Evolutionary conservation across 345 rosid genomes (phyloP), one percentile per base, ranked within the genome.

Genomic region (Eucalyptus dawsonii): DNA sequence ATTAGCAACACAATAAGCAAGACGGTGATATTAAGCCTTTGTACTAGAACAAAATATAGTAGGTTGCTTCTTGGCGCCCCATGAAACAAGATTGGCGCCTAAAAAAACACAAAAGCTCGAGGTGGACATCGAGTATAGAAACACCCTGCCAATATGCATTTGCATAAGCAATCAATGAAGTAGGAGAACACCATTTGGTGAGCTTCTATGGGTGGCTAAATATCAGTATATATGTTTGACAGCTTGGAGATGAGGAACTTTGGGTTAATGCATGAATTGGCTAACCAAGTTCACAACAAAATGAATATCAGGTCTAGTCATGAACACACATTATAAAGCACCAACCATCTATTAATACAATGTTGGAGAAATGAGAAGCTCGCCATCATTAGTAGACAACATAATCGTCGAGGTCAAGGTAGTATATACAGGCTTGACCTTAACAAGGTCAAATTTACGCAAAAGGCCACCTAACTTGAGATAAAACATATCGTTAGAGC

Each of bases 21-120:
- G 3, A 65, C 0, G 0, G 0, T 1, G 34, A 62, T 62, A 62
- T 29, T 62, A 7, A 14, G 72, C n/a, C 7, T 62, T 29, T 62
- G 17, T 27, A 62, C 9, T 13, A 29, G 72, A 62, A 62, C 72
- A 12, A 3, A 9, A 14, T 62, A 62, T 14, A 62, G 31, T 14
- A n/a, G 9, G 72, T 29, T 62, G 17, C 31, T 62, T 62, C 9
- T 62, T 13, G 69, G 69, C 2, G 0, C 34, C 16, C 17, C 34
- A 62, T 13, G 62, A 62, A 29, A 29, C 34, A 29, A 62, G 8
- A 62, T 62, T 62, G 69, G 72, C 0, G 1, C 72, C 34, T 14
- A 4, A 11, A 56, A 22, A 56, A 24, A 56, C 62, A 56, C 62
- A 56, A 56, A 56, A 56, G 27, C 62, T 6, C 1, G 6, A 56